Conservation (phyloP, 73 alveolate genomes). For the Symbiodinium pilosum region DNA sequence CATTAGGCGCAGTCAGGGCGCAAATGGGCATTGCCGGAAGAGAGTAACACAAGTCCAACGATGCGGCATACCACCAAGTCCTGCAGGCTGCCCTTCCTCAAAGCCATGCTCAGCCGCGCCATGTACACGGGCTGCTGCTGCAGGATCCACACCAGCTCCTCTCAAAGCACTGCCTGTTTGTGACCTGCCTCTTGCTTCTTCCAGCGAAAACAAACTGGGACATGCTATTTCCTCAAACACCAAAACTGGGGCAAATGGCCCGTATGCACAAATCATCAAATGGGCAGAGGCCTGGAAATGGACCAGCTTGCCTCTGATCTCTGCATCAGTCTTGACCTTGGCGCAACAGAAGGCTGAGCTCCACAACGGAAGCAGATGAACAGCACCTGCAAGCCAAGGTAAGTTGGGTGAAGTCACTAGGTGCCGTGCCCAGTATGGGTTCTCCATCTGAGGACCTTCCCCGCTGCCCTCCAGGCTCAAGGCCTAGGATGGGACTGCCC, state of each 20-base stretch:
- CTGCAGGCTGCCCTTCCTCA: slow-evolving; percentile 41
- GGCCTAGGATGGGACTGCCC: slow-evolving; percentile 33
- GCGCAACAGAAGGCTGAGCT: too few relatives aligned
- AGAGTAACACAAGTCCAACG: too few relatives aligned
- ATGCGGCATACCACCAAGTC: background rate
- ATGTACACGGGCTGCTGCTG: slow-evolving; percentile 92
- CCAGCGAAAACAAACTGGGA: too few relatives aligned
- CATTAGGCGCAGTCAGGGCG: too few relatives aligned
- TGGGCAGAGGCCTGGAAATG: slow-evolving; percentile 24
- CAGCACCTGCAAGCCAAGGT: background rate
- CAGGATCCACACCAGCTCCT: slow-evolving; percentile 91
- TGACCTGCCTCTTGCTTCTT: too few relatives aligned
- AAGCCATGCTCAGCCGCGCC: slow-evolving; percentile 26
- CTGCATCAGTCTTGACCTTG: slow-evolving; percentile 65
- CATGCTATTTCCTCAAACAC: too few relatives aligned
- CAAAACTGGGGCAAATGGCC: too few relatives aligned
- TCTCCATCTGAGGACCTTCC: slow-evolving; percentile 94
- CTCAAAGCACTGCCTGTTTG: too few relatives aligned
- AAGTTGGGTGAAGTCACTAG: background rate
- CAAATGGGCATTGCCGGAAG: too few relatives aligned
- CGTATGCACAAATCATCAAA: too few relatives aligned
- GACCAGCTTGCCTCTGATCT: slow-evolving; percentile 22
- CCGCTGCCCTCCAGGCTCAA: slow-evolving; percentile 62
- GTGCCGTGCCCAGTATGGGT: slow-evolving; percentile 32
- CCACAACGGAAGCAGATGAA: too few relatives aligned